These are phyloP conservation scores for Leccinum fibrillosum DNA, from an alignment of 768 basidiomycete genomes.

Conservation along the genomic window DNA sequence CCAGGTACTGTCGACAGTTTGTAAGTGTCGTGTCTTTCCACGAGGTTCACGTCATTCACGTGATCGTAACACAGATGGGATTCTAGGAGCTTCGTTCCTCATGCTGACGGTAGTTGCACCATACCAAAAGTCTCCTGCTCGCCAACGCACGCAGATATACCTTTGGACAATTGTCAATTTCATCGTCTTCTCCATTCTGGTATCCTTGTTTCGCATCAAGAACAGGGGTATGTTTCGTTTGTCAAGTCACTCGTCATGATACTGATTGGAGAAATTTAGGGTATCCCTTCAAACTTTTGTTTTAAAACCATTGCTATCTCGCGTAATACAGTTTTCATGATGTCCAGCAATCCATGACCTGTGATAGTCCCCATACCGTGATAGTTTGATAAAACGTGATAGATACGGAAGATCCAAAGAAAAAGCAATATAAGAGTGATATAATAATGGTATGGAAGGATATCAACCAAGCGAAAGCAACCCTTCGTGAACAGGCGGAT, in stretches of 20 bases:
- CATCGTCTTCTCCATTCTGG: conserved; percentile 80
- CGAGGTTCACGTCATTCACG: not conserved
- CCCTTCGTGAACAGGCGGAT: not conserved
- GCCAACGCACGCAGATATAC: conserved; percentile 85
- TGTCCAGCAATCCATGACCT: not conserved
- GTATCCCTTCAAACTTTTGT: conserved; percentile 77
- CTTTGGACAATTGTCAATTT: conserved; percentile 82
- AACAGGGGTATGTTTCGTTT: conserved; percentile 62
- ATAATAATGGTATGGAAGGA: conserved; percentile 15
- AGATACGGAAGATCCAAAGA: conserved; percentile 25
- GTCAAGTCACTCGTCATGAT: not conserved
- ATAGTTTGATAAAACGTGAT: conserved; percentile 12
- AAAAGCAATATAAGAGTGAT: conserved; percentile 15
- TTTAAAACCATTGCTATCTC: conserved; percentile 37
- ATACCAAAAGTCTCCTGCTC: conserved; percentile 61
- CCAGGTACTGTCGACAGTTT: conserved; percentile 79
- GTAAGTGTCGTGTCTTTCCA: conserved; percentile 47
- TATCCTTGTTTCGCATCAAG: conserved; percentile 88
- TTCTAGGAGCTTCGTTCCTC: conserved; percentile 73
- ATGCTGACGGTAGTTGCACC: conserved; percentile 83
- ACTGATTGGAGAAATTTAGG: conserved; percentile 36
- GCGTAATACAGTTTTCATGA: not conserved
- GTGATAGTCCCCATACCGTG: not conserved
- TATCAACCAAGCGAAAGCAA: not conserved
- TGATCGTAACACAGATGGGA: conserved; percentile 57